Evolutionary conservation across 75 land plant genomes (phyloP).

Genomic region (Larix kaempferi): DNA sequence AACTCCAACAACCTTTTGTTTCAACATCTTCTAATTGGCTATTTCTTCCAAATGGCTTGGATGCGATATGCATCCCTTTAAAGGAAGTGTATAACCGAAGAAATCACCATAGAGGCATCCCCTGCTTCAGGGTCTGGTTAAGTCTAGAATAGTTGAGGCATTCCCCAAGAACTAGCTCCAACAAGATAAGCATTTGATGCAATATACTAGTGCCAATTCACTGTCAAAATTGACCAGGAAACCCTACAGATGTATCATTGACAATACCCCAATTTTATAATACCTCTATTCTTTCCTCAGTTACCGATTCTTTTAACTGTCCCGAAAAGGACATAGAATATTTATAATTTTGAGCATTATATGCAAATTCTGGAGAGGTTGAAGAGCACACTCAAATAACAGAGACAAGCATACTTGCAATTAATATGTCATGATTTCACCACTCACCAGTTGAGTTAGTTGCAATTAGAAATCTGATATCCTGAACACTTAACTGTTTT

Average conservation of each 20-base stretch:
- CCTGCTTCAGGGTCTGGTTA: neutral
- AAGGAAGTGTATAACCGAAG: too few species aligned
- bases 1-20: too few species aligned
- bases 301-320: neutral
- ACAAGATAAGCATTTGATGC: neutral
- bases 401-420: neutral
- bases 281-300: neutral
- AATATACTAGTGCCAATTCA: neutral
- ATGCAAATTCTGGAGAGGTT: slow-evolving; percentile 3
- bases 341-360: neutral
- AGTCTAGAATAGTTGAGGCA: neutral
- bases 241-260: neutral
- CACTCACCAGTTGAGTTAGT: neutral
- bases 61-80: too few species aligned
- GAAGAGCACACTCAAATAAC: neutral
- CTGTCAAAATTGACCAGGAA: neutral
- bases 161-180: neutral
- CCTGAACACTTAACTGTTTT: neutral
- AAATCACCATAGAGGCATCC: neutral
- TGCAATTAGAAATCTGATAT: neutral
- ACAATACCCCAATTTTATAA: neutral
- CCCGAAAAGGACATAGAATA: neutral
- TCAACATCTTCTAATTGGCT: too few species aligned
- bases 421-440: neutral
- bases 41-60: too few species aligned